Evolutionary conservation across 192 early-diverging fungal genomes (phyloP), one percentile per base, ranked within the genome.

Genomic region (Backusella macrospora): DNA sequence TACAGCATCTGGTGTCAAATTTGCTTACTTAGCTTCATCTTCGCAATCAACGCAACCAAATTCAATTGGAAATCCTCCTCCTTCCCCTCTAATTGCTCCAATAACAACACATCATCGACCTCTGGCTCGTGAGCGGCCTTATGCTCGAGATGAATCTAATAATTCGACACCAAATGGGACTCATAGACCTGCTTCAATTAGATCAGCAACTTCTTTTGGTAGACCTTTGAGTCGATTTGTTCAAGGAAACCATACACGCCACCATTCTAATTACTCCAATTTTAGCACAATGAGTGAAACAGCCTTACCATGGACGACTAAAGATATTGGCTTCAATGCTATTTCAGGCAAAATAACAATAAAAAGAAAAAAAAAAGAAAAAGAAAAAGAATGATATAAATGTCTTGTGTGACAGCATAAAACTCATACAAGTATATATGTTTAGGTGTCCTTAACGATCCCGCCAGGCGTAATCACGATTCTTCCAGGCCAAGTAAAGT

Each of bases 291-390:
- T 83, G 79, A 83, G 81, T 39, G 84, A 85, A 73, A 81, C 82
- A 0, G 83, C 84, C 2, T 63, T 85, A 39, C 83, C 87, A 6
- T 92, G 90, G 90, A 89, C 90, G 40, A 84, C 84, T 18, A 80
- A 81, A 66, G 92, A 95, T 76, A 93, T 95, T 80, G 93, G 93
- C 14, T 88, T 86, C 68, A 93, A 95, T 80, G 90, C 91, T 73
- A 93, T 90, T 62, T 86, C 86, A 55, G 87, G 85, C 82, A 34
- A 59, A 42, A 21, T 29, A 68, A 65, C 62, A 55, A 49, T 21
- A 40, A 71, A 23, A 69, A 68, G 23, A 26, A 68, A 34, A 38
- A 29, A 38, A 62, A 4, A 62, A n/a, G n/a, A 38, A 62, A 15
- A 44, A 26, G 46, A 65, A 37, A 43, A 14, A 55, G n/a, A 44